Evolutionary conservation across 805 yeast species (phyloP).

Genomic region (Danielia oregonensis): DNA sequence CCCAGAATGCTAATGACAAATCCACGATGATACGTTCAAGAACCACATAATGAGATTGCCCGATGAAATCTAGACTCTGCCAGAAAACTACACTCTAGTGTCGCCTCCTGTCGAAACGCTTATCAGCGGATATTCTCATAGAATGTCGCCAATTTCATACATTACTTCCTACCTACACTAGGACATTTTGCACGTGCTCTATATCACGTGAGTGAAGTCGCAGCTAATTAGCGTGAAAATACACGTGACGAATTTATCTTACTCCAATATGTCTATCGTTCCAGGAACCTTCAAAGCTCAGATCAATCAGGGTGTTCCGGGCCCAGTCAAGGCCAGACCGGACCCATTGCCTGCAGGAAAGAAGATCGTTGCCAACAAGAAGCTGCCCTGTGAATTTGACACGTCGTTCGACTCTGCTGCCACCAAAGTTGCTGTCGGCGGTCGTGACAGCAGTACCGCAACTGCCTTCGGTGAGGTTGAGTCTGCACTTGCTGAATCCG

Average conservation of each 20-base stretch:
- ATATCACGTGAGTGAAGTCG: no score
- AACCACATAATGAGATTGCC: neutral
- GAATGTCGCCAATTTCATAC: neutral
- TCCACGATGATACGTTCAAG: no score
- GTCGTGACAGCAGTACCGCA: conserved; percentile 4
- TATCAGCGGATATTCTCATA: neutral
- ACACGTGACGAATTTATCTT: neutral
- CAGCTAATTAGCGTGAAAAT: no score
- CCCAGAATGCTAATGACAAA: no score
- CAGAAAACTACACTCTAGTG: no score
- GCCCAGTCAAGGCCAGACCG: conserved; percentile 6
- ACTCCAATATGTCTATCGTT: conserved; percentile 2
- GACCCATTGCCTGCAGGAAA: conserved; percentile 6
- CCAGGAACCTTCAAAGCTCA: conserved; percentile 5
- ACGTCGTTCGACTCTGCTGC: conserved; percentile 3
- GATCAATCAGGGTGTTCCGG: conserved; percentile 8
- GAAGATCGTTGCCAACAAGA: conserved; percentile 5
- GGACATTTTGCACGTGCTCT: no score
- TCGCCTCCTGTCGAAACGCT: no score
- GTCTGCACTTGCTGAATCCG: conserved; percentile 1
- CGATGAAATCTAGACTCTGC: neutral
- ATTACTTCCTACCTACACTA: neutral
- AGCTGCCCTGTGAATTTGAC: conserved; percentile 4
- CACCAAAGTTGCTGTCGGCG: conserved; percentile 3
- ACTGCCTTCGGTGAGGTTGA: conserved; percentile 4